These are phyloP conservation scores for Ogataea allantospora DNA, from an alignment of 805 yeast species.

Conservation along the genomic window DNA sequence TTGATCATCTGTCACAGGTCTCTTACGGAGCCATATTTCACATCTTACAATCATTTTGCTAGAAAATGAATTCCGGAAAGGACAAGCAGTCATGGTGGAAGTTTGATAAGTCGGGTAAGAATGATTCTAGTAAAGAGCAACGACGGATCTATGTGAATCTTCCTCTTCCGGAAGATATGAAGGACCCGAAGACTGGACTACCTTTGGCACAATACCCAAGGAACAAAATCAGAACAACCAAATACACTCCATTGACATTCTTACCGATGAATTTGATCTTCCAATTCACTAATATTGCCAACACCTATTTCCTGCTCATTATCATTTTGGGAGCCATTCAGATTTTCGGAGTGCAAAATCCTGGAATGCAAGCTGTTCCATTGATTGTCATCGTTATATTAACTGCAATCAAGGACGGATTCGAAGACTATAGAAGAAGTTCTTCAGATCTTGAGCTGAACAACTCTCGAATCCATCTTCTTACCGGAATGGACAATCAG, in stretches of 20 bases:
- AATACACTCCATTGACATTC: conserved; percentile 57
- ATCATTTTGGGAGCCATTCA: conserved; percentile 59
- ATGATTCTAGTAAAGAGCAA: conserved; percentile 12
- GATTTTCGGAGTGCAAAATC: conserved; percentile 70
- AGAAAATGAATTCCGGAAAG: not conserved
- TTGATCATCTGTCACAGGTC: not conserved
- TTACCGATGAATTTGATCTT: conserved; percentile 53
- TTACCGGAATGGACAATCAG: conserved; percentile 52
- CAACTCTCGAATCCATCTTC: conserved; percentile 58
- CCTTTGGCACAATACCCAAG: conserved; percentile 42
- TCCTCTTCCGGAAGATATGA: conserved; percentile 56
- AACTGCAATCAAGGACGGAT: conserved; percentile 74
- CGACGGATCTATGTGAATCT: conserved; percentile 58
- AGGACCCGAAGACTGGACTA: conserved; percentile 55
- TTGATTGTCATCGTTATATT: conserved; percentile 72
- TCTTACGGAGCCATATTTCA: not conserved
- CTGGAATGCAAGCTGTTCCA: conserved; percentile 78
- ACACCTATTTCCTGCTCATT: conserved; percentile 53
- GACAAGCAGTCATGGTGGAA: conserved; percentile 2
- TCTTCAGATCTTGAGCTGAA: conserved; percentile 66
- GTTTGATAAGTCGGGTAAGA: not conserved
- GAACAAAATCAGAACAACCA: conserved; percentile 61
- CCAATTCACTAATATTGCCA: conserved; percentile 61
- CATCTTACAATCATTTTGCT: not conserved
- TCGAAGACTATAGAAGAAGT: conserved; percentile 72